Conservation (phyloP, 148 eudicot species). For the Heliamphora exappendiculata region DNA sequence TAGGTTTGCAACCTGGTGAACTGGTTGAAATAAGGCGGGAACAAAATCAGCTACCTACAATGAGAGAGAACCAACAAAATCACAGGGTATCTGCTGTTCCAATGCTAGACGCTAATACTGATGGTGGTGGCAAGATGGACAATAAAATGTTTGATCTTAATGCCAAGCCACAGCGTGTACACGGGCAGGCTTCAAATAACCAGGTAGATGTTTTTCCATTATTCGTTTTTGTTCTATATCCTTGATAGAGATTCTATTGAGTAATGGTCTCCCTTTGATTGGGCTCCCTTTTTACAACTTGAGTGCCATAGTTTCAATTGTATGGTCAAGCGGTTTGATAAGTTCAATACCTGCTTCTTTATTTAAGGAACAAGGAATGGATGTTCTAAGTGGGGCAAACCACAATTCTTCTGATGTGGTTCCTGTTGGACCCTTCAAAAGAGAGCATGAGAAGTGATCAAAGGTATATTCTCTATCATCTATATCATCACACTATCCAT, state of each 20-base stretch:
- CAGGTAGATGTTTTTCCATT: slow-evolving; percentile 35
- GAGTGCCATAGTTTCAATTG: background rate
- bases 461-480: background rate
- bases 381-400: slow-evolving; percentile 30
- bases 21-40: slow-evolving; percentile 41
- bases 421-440: slow-evolving; percentile 49
- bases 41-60: slow-evolving; percentile 26
- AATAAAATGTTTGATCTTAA: slow-evolving; percentile 70
- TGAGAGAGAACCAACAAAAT: slow-evolving; percentile 43
- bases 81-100: slow-evolving; percentile 33
- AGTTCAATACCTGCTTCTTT: slow-evolving; percentile 1
- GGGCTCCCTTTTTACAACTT: background rate
- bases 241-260: background rate
- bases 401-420: slow-evolving; percentile 47
- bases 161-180: slow-evolving; percentile 61
- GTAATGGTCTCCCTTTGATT: background rate
- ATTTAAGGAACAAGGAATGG: slow-evolving; percentile 51
- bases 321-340: background rate
- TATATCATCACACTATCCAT: background rate
- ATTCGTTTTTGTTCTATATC: slow-evolving; percentile 1
- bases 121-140: slow-evolving; percentile 38
- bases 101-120: slow-evolving; percentile 24
- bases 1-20: slow-evolving; percentile 37
- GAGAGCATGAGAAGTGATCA: slow-evolving; percentile 48
- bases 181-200: slow-evolving; percentile 41